These are phyloP conservation scores for Nothophytophthora sp. DNA, from an alignment of 352 stramenopile species.

Conservation along the genomic window DNA sequence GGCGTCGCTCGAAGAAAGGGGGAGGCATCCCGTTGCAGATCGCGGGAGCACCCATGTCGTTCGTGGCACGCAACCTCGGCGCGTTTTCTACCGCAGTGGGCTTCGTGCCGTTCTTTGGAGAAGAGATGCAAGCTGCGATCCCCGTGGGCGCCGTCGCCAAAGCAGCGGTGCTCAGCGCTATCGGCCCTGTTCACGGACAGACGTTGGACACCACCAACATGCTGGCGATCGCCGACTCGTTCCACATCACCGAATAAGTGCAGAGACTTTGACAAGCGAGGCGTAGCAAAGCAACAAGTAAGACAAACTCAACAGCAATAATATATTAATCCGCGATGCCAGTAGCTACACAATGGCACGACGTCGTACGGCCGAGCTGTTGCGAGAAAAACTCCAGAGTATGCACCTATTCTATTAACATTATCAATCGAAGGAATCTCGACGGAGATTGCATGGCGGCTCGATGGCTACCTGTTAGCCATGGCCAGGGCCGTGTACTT, in stretches of 20 bases:
- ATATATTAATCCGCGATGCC: too few relatives aligned
- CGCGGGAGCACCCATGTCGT: slow-evolving; percentile 65
- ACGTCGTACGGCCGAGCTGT: too few relatives aligned
- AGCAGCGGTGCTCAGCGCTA: slow-evolving; percentile 81
- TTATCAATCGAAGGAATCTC: not conserved
- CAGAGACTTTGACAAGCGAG: too few relatives aligned
- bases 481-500: slow-evolving; percentile 69
- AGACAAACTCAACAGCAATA: too few relatives aligned
- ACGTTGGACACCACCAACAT: slow-evolving; percentile 76
- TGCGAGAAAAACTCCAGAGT: too few relatives aligned
- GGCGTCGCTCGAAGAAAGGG: slow-evolving; percentile 62
- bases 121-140: slow-evolving; percentile 67
- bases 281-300: not conserved
- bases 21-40: slow-evolving; percentile 75
- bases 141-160: slow-evolving; percentile 74
- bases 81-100: slow-evolving; percentile 55
- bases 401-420: slow-evolving; percentile 1
- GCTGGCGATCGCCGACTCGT: slow-evolving; percentile 72
- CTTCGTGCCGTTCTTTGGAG: slow-evolving; percentile 65
- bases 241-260: slow-evolving; percentile 70
- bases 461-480: slow-evolving; percentile 25
- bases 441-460: not conserved
- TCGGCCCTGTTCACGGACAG: slow-evolving; percentile 56
- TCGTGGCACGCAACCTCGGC: slow-evolving; percentile 60
- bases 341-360: too few relatives aligned